Percentiles rank a stretch among this genome's conserved stretches.
phyloP scores from a whole-genome alignment of 805 yeast genomes.

The Lipomyces yamanashiensis region DNA sequence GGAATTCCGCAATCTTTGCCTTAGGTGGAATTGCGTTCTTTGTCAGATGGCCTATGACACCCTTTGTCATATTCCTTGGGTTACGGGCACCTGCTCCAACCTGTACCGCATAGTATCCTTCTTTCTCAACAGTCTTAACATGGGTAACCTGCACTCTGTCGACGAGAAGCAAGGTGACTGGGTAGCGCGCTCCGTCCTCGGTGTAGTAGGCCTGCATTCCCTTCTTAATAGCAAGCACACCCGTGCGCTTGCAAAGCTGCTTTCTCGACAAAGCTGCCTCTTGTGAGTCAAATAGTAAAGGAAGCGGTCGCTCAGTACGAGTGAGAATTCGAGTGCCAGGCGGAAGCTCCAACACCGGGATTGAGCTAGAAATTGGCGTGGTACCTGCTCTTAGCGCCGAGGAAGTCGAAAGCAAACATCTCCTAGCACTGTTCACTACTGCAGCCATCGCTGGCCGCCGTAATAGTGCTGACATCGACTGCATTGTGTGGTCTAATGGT shows the following conservation, averaged over 20 bases:
- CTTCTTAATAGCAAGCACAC: conserved; percentile 78
- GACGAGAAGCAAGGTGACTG: conserved; percentile 87
- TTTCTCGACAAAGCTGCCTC: conserved; percentile 73
- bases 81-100: conserved; percentile 80
- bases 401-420: conserved; percentile 2
- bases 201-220: conserved; percentile 91
- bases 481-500: not conserved
- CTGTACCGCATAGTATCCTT: conserved; percentile 86
- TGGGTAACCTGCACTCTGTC: conserved; percentile 85
- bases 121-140: conserved; percentile 67
- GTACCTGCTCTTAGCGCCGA: not conserved
- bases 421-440: not conserved
- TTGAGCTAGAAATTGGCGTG: conserved; percentile 21
- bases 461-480: not conserved
- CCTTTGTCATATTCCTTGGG: conserved; percentile 63
- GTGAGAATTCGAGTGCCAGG: conserved; percentile 9
- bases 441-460: not conserved
- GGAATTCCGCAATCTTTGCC: conserved; percentile 72
- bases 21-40: conserved; percentile 86
- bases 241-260: conserved; percentile 76
- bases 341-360: conserved; percentile 21
- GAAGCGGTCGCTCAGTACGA: conserved; percentile 44
- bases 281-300: conserved; percentile 66
- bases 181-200: conserved; percentile 66
- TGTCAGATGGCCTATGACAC: conserved; percentile 74